phyloP scores from a whole-genome alignment of 805 yeast species.

The Lipomyces kockii region DNA sequence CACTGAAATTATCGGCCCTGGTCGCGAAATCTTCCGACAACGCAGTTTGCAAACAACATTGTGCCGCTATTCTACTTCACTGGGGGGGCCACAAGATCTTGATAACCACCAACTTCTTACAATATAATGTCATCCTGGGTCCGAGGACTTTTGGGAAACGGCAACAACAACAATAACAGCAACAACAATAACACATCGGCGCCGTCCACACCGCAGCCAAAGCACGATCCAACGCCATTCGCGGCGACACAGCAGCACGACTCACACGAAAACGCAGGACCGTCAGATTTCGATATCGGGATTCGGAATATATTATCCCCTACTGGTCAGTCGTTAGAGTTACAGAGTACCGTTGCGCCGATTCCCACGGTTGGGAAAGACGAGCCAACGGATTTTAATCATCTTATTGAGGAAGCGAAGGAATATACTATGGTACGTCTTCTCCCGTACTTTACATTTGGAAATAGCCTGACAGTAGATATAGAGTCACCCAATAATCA shows the following conservation, averaged over 20 bases:
- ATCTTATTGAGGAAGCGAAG: conserved; percentile 21
- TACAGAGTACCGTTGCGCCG: conserved; percentile 6
- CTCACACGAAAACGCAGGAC: not conserved
- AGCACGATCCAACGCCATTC: not conserved
- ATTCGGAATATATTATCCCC: conserved; percentile 25
- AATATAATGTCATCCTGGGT: conserved; percentile 22
- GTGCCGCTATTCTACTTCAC: not conserved
- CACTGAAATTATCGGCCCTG: not conserved
- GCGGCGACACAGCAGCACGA: conserved; percentile 11
- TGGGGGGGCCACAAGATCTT: not conserved
- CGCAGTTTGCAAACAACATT: not conserved
- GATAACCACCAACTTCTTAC: not conserved
- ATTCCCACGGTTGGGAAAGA: conserved; percentile 1
- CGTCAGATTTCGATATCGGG: conserved; percentile 18
- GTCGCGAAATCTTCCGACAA: not conserved
- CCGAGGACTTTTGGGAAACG: conserved; percentile 18
- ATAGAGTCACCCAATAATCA: conserved; percentile 38
- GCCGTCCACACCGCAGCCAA: not conserved
- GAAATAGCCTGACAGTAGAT: not conserved
- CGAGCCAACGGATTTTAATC: conserved; percentile 9
- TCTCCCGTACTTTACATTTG: not conserved
- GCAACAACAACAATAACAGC: not conserved
- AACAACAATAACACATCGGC: conserved; percentile 1
- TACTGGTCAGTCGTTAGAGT: conserved; percentile 14
- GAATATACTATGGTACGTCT: conserved; percentile 33